Evolutionary conservation across 768 basidiomycete species (phyloP), one percentile per base, ranked within the genome.

Genomic region (Guyanaporus albipodus): DNA sequence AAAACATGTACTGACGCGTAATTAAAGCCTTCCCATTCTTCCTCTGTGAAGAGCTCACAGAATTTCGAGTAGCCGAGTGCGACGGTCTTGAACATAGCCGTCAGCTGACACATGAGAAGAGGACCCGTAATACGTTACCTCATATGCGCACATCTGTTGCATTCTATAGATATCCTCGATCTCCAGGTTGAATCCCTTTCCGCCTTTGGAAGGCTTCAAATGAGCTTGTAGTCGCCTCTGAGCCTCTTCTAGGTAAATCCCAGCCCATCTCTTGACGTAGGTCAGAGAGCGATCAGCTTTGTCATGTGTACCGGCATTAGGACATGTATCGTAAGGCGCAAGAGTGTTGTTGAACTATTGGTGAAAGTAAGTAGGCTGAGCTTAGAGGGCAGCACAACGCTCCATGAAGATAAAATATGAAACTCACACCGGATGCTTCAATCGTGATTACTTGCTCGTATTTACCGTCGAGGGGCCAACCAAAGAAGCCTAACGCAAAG

Each of bases 1-100:
- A 23, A 4, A n/a, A n/a, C n/a, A 21, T 35, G 23, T 18, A 12
- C 33, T 21, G 11, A 37, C 80, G 85, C 75, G 52, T 96, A 95
- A 62, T 90, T 79, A 63, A 92, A 95, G 0, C 91, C 91, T 61
- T 88, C 84, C 93, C 92, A 97, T 66, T 96, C 93, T 35, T 89
- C 82, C 57, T 85, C 77, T 0, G 90, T 91, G 67, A 97, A 97
- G 3, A 96, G 71, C 45, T 83, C 82, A 53, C 92, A 97, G 69
- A 94, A 97, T 53, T 83, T 85, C 14, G 90, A 92, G 61, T 91
- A 94, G 8, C 91, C 92, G 10, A 95, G 74, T 0, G 91, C 87
- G 36, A 95, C 94, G 15, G 94, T 93, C 87, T 89, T 44, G 11
- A 28, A 17, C 5, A 34, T 23, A n/a, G 6, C n/a, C 27, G 17